Conservation (phyloP, 306 rosid genomes). For the Acacia confusa region DNA sequence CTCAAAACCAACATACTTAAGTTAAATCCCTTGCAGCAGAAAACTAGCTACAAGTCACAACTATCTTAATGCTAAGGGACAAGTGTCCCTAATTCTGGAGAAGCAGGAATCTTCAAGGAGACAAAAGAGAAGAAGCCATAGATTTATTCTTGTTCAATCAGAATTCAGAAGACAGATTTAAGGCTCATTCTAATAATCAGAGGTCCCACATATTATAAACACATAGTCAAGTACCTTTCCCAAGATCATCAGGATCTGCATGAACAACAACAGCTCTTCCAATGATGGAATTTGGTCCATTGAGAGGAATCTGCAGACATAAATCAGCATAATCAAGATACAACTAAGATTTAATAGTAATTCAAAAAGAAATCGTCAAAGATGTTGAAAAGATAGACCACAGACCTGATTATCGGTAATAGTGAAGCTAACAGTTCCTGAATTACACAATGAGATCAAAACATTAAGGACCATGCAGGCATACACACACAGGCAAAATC, state of each 20-base stretch:
- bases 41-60: not conserved
- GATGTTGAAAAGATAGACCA: conserved; percentile 14
- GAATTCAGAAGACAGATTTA: not conserved
- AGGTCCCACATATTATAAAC: not conserved
- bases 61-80: not conserved
- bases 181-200: not conserved
- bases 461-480: conserved; percentile 26
- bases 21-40: not conserved
- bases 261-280: conserved; percentile 99
- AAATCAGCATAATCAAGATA: conserved; percentile 12
- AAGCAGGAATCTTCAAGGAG: not conserved
- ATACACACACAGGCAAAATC: not conserved
- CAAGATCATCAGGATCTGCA: conserved; percentile 91
- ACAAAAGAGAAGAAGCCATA: no score
- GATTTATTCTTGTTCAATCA: not conserved
- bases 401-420: conserved; percentile 73
- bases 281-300: conserved; percentile 73
- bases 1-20: not conserved
- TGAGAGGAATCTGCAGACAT: conserved; percentile 78
- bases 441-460: conserved; percentile 35
- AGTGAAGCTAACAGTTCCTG: conserved; percentile 73
- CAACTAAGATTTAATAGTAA: not conserved
- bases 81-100: not conserved
- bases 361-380: not conserved
- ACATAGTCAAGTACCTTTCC: conserved; percentile 61